Evolutionary conservation across 2,329 filamentous ascomycete genomes (phyloP).

Genomic region (Hysterium pulicare): DNA sequence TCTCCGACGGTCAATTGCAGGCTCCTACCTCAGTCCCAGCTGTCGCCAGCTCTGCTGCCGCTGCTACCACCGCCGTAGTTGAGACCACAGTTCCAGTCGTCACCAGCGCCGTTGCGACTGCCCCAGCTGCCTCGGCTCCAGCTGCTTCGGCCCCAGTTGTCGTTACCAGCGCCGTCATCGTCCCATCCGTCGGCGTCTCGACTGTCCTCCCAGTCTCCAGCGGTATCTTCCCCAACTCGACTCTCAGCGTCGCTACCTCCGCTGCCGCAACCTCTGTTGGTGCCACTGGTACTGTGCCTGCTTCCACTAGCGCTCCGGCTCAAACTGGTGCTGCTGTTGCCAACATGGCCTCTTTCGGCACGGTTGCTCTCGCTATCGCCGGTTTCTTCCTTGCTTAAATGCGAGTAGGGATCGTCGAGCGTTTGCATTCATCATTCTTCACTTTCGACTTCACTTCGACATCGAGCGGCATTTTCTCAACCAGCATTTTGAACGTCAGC

Average conservation of each 20-base stretch:
- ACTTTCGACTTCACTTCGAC: neutral
- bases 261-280: constrained; percentile 1
- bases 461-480: neutral
- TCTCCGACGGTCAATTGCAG: constrained; percentile 38
- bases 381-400: constrained; percentile 29
- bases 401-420: neutral
- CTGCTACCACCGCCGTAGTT: neutral
- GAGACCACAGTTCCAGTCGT: constrained; percentile 2
- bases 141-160: neutral
- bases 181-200: neutral
- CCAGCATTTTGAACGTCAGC: neutral
- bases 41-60: constrained; percentile 2
- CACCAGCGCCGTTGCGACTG: constrained; percentile 1
- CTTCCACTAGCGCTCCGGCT: neutral
- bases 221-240: constrained; percentile 2
- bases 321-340: constrained; percentile 21
- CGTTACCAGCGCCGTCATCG: neutral
- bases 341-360: constrained; percentile 29
- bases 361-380: constrained; percentile 23
- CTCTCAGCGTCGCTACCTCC: constrained; percentile 2
- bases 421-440: neutral
- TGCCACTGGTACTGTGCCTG: neutral
- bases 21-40: constrained; percentile 13
- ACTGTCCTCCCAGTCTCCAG: neutral
- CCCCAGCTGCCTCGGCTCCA: neutral